Conservation (phyloP, 164 flowering plant genomes). For the Chimonanthus salicifolius region DNA sequence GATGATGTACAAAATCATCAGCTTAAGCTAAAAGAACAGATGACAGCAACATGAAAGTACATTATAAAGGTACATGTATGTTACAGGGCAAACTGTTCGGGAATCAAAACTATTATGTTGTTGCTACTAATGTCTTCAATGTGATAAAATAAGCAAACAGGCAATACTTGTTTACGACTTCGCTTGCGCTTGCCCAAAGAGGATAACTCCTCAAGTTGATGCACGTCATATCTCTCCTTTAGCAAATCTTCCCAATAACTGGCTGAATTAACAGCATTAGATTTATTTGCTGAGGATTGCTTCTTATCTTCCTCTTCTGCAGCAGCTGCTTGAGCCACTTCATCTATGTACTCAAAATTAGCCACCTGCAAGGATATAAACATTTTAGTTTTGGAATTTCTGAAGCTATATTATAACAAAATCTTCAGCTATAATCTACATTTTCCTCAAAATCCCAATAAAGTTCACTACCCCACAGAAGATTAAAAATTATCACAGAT, state of each 20-base stretch:
- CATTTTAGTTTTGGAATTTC: neutral
- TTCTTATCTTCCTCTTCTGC: conserved; percentile 48
- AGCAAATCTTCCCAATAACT: conserved; percentile 92
- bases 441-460: neutral
- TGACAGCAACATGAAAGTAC: too few relatives aligned
- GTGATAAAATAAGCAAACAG: neutral
- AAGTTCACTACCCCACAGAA: neutral
- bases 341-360: conserved; percentile 91
- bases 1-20: neutral
- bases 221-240: conserved; percentile 71
- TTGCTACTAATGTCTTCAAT: neutral
- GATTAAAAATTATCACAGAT: neutral
- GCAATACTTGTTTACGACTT: conserved; percentile 79
- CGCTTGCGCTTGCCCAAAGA: conserved; percentile 94
- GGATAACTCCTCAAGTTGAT: conserved; percentile 73
- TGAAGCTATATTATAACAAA: too few relatives aligned
- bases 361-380: conserved; percentile 58
- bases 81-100: neutral
- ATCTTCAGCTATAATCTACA: too few relatives aligned
- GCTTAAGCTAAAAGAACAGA: too few relatives aligned
- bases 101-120: neutral
- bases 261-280: conserved; percentile 43
- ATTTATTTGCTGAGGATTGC: conserved; percentile 35
- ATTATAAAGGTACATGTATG: too few relatives aligned
- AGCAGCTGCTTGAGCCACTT: conserved; percentile 57